A percentile compares a stretch with the other conserved stretches of the same genome.
Conservation (phyloP, 2,329 filamentous ascomycete genomes). For the Fusarium agapanthi region DNA sequence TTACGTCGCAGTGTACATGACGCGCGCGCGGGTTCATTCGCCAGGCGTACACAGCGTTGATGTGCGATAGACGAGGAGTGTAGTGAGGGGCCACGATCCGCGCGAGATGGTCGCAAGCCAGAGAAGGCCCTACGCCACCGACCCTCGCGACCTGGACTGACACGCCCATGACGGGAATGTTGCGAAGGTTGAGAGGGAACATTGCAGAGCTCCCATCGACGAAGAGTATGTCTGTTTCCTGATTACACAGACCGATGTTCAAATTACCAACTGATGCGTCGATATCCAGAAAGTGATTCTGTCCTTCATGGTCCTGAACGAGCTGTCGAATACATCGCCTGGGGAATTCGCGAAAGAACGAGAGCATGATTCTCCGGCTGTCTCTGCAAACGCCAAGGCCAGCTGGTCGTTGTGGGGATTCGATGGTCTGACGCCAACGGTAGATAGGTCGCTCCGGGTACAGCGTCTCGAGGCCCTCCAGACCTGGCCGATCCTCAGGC, state of each 20-base stretch:
- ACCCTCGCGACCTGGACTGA: rapidly evolving
- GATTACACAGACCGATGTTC: rapidly evolving
- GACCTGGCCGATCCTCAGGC: background rate
- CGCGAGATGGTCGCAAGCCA: background rate
- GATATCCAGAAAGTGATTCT: background rate
- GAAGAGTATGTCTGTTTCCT: background rate
- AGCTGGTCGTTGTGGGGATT: background rate
- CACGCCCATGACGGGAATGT: background rate
- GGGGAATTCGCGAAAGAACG: background rate
- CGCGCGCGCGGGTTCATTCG: rapidly evolving
- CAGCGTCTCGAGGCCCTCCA: background rate
- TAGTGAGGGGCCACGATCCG: background rate
- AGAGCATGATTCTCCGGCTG: rapidly evolving
- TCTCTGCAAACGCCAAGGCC: background rate
- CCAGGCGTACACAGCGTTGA: background rate
- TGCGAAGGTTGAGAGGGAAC: rapidly evolving
- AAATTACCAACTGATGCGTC: background rate
- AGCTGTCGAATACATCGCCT: background rate
- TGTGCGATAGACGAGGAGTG: background rate
- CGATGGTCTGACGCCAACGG: background rate
- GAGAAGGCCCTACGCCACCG: background rate
- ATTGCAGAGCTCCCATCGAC: background rate
- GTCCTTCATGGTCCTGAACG: background rate
- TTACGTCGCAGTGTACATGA: background rate
- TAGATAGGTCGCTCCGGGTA: background rate